Percentiles rank a stretch among this genome's conserved stretches.
phyloP scores from a whole-genome alignment of 2,329 filamentous ascomycete species.

The Sporothrix phasma region DNA sequence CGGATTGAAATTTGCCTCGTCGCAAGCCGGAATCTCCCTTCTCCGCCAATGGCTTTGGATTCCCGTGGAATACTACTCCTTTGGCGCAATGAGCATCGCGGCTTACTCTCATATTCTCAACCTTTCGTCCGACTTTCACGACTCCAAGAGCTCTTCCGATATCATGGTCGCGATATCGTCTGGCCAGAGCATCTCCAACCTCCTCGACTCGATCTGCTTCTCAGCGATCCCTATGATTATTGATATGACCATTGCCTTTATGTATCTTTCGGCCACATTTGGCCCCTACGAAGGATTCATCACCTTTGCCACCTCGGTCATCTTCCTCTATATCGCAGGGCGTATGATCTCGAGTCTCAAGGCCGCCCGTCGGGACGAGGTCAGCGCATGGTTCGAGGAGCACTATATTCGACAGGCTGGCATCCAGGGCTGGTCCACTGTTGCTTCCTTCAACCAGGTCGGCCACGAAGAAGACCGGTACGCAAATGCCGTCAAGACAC shows the following conservation, averaged over 20 bases:
- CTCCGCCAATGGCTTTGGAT: conserved; percentile 47
- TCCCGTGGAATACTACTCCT: conserved; percentile 48
- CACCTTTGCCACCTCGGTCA: conserved; percentile 45
- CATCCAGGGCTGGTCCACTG: conserved; percentile 49
- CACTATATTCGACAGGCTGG: conserved; percentile 46
- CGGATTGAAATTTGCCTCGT: conserved; percentile 40
- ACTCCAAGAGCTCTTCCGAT: conserved; percentile 50
- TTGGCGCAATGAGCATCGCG: conserved; percentile 42
- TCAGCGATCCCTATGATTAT: conserved; percentile 50
- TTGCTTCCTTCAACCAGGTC: conserved; percentile 50
- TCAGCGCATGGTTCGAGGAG: conserved; percentile 45
- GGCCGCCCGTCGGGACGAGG: conserved; percentile 38
- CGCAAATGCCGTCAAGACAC: conserved; percentile 37
- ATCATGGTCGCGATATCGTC: conserved; percentile 48
- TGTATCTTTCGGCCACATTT: conserved; percentile 49
- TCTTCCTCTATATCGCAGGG: conserved; percentile 46
- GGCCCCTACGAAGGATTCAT: conserved; percentile 54
- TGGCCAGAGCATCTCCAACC: conserved; percentile 42
- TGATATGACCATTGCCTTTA: conserved; percentile 48
- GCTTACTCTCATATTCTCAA: conserved; percentile 51
- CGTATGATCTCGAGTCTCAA: conserved; percentile 42
- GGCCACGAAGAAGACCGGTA: conserved; percentile 47
- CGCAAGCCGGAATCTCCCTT: conserved; percentile 45
- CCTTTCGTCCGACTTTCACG: conserved; percentile 51
- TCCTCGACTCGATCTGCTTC: conserved; percentile 49